Evolutionary conservation across 2,329 filamentous ascomycete species (phyloP), one percentile per base, ranked within the genome.

Genomic region (Monosporascus sp.): DNA sequence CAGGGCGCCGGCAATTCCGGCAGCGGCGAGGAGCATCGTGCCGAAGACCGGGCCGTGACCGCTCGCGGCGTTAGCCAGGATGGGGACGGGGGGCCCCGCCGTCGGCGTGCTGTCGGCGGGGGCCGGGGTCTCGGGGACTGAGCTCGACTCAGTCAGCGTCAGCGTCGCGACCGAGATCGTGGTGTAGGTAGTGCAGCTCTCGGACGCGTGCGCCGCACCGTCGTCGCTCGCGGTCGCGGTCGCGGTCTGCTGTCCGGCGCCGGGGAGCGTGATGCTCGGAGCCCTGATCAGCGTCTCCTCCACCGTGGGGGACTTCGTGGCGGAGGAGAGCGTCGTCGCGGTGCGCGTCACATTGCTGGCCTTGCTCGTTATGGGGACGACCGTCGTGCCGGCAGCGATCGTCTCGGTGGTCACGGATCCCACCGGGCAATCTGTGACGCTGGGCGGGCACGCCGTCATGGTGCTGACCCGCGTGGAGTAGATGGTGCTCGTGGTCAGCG

Each of bases 361-460:
- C 28, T 51, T 38, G 7, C 52, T 24, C 28, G 54, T 46, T 43
- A 46, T 18, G 20, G 54, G 48, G 31, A 53, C 52, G 51, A 55
- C 51, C 15, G 56, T 57, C 14, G 51, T 51, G 44, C 52, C 54
- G 37, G 37, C 47, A 17, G 46, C 48, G 5, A 49, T 64, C 7
- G 71, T 72, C 37, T 48, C n/a, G 31, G 52, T 54, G 7, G 31
- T 45, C 37, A 54, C 70, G 31, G 63, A 68, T 50, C 69, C 66
- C 51, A 67, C 63, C 14, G 65, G 64, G 63, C 81, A 84, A 77
- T 80, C 67, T 58, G 74, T 73, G 57, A 79, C 74, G 53, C 69
- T 72, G 43, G 78, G 70, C 50, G 72, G 73, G 67, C 80, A 84
- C 35, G 75, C 76, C 61, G 78, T 82, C 70, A 82, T 71, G 65